Evolutionary conservation across 2,329 filamentous ascomycete species (phyloP).

Genomic region (Alternaria consortialis): DNA sequence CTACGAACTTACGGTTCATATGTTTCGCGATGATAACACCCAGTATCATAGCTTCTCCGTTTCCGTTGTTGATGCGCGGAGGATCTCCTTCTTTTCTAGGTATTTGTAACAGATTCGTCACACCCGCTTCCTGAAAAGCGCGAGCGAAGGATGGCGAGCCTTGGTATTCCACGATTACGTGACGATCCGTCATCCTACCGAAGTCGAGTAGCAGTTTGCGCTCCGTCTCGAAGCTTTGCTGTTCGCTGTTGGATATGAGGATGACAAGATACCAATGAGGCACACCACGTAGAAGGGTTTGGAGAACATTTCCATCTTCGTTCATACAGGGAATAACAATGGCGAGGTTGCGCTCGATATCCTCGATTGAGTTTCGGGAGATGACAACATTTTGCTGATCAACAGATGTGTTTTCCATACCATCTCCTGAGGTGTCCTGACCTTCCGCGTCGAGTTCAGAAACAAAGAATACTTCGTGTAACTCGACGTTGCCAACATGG

Average conservation of each 20-base stretch:
- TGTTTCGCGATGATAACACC: conserved; percentile 21
- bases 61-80: conserved; percentile 21
- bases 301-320: conserved; percentile 20
- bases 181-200: conserved; percentile 9
- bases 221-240: conserved; percentile 15
- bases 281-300: conserved; percentile 25
- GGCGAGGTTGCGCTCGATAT: conserved; percentile 20
- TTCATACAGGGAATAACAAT: conserved; percentile 28
- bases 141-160: conserved; percentile 16
- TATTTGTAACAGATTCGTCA: conserved; percentile 10
- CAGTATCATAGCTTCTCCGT: conserved; percentile 30
- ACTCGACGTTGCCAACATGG: conserved; percentile 18
- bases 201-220: conserved; percentile 10
- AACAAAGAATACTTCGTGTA: conserved; percentile 19
- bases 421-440: background rate
- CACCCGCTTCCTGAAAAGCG: conserved; percentile 15
- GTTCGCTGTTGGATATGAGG: conserved; percentile 25
- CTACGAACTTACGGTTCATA: conserved; percentile 12
- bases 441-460: conserved; percentile 21
- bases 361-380: conserved; percentile 9
- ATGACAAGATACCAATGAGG: conserved; percentile 25
- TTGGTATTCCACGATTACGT: conserved; percentile 18
- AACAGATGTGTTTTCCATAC: background rate
- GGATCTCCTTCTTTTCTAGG: background rate
- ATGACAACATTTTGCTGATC: conserved; percentile 9